Evolutionary conservation across 768 basidiomycete species (phyloP).

Genomic region (Tulasnella sp.): DNA sequence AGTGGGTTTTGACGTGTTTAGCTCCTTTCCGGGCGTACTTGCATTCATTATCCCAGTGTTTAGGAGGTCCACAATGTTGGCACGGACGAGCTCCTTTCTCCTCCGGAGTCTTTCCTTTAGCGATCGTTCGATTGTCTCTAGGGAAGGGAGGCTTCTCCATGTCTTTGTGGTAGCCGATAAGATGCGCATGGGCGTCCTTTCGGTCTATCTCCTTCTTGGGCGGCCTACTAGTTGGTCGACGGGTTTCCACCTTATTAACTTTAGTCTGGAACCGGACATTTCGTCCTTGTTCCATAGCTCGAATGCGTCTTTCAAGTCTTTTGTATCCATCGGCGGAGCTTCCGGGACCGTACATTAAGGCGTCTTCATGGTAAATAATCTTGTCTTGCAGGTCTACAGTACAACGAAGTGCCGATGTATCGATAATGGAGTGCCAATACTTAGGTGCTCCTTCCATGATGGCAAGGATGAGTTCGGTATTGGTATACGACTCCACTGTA

Average conservation of each 20-base stretch:
- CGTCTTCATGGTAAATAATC: neutral
- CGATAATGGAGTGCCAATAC: constrained; percentile 22
- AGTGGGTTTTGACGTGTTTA: constrained; percentile 19
- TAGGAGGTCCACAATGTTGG: constrained; percentile 25
- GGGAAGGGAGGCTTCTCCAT: constrained; percentile 18
- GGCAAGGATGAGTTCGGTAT: constrained; percentile 27
- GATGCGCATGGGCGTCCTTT: neutral
- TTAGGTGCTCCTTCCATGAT: constrained; percentile 28
- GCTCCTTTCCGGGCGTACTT: constrained; percentile 20
- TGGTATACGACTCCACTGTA: constrained; percentile 14
- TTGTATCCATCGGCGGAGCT: neutral
- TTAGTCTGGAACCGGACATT: neutral
- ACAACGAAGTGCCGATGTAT: neutral
- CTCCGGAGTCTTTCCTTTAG: constrained; percentile 17
- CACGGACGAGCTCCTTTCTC: constrained; percentile 24
- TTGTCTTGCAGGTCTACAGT: neutral
- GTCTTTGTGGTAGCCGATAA: constrained; percentile 9
- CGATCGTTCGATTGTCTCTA: constrained; percentile 20
- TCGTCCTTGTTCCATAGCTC: neutral
- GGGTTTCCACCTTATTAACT: neutral
- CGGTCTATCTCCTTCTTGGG: accelerated
- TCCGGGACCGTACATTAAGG: neutral
- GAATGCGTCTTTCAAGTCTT: neutral
- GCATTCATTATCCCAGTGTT: constrained; percentile 29
- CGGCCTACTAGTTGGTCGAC: too few relatives aligned